Evolutionary conservation across 164 flowering plant genomes (phyloP).

Genomic region (Amborella trichopoda): DNA sequence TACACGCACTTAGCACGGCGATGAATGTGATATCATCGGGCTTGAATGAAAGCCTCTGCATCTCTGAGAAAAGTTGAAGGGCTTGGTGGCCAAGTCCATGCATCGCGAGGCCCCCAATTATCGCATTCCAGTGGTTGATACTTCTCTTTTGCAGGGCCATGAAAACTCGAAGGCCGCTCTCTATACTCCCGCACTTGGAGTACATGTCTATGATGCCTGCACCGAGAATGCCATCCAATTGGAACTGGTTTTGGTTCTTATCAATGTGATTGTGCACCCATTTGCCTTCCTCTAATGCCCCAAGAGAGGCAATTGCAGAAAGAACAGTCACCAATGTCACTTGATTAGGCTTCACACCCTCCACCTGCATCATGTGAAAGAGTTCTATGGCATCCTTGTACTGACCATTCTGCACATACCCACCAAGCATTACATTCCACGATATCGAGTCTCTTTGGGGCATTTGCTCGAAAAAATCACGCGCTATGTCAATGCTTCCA

Average conservation of each 20-base stretch:
- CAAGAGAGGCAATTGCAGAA: conserved; percentile 45
- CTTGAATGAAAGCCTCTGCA: conserved; percentile 30
- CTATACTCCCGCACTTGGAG: conserved; percentile 60
- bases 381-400: conserved; percentile 34
- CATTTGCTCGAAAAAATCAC: conserved; percentile 35
- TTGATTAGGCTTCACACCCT: conserved; percentile 27
- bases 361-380: conserved; percentile 26
- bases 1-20: conserved; percentile 51
- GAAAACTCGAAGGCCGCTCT: conserved; percentile 34
- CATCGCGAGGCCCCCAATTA: conserved; percentile 59
- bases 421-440: conserved; percentile 62
- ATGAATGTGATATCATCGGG: conserved; percentile 73
- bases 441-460: conserved; percentile 39
- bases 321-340: conserved; percentile 35
- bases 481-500: conserved; percentile 32
- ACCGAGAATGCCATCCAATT: conserved; percentile 31
- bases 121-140: conserved; percentile 68
- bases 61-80: conserved; percentile 39
- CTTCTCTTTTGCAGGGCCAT: conserved; percentile 18
- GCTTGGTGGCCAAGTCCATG: conserved; percentile 58
- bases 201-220: conserved; percentile 70
- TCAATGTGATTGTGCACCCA: conserved; percentile 31
- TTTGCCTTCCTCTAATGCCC: conserved; percentile 31
- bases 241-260: conserved; percentile 19
- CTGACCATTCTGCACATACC: conserved; percentile 44